Evolutionary conservation across 1,139 yeast species (phyloP).

Genomic region (Trichomonascaceae sp.): DNA sequence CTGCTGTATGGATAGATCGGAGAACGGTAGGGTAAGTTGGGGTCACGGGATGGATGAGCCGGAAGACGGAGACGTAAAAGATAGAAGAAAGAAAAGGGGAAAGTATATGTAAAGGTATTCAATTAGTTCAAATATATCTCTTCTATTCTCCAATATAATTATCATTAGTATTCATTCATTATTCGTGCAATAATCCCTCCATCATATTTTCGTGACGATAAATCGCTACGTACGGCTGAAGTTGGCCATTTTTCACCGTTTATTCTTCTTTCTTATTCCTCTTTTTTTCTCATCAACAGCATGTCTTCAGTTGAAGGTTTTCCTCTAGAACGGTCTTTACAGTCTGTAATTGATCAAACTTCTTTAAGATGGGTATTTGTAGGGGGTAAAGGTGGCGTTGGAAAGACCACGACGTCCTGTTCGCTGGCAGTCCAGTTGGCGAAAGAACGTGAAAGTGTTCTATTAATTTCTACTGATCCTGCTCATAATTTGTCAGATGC

Average conservation of each 20-base stretch:
- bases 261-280: neutral
- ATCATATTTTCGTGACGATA: too few relatives aligned
- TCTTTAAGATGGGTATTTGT: constrained; percentile 92
- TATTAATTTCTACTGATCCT: constrained; percentile 93
- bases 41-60: neutral
- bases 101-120: too few relatives aligned
- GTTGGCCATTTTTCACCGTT: neutral
- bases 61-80: neutral
- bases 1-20: neutral
- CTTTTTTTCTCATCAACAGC: neutral
- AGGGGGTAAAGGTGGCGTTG: constrained; percentile 99
- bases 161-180: neutral
- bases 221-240: neutral
- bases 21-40: neutral
- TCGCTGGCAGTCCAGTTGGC: constrained; percentile 88
- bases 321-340: constrained; percentile 35
- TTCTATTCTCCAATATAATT: neutral
- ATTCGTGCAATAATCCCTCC: too few relatives aligned
- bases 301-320: constrained; percentile 18
- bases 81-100: neutral
- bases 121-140: too few relatives aligned
- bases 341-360: constrained; percentile 37
- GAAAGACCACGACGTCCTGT: constrained; percentile 95
- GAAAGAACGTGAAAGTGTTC: constrained; percentile 72
- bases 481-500: constrained; percentile 97